A percentile compares a stretch with the other conserved stretches of the same genome.
phyloP scores from a whole-genome alignment of 352 stramenopile genomes.

The Phytopythium sindhum region DNA sequence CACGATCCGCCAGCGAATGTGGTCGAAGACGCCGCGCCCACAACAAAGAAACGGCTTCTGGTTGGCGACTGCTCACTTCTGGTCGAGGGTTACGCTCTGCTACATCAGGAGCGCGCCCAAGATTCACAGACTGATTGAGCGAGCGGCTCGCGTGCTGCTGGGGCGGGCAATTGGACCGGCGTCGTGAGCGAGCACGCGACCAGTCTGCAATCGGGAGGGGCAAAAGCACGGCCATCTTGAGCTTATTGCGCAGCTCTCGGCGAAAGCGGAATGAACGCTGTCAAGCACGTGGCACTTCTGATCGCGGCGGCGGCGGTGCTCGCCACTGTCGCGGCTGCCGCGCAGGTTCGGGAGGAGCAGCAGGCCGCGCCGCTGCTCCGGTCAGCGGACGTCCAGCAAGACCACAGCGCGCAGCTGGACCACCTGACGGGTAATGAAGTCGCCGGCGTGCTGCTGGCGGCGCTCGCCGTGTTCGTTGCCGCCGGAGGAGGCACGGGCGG shows the following conservation, averaged over 20 bases:
- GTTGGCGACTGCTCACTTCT: neutral
- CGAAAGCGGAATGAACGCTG: neutral
- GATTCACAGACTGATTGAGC: neutral
- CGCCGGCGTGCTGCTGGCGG: constrained; percentile 43
- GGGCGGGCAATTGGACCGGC: too few relatives aligned
- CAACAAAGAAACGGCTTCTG: neutral
- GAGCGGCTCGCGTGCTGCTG: neutral
- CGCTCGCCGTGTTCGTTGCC: constrained; percentile 82
- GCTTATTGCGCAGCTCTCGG: neutral
- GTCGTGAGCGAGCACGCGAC: neutral
- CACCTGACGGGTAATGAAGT: constrained; percentile 22
- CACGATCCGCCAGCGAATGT: neutral
- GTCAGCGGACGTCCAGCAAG: constrained; percentile 4
- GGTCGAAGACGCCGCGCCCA: neutral
- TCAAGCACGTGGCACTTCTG: constrained; percentile 3
- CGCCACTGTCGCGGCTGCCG: neutral
- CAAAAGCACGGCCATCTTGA: constrained; percentile 8
- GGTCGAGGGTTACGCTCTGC: neutral
- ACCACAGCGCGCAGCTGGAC: neutral
- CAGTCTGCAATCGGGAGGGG: constrained; percentile 4
- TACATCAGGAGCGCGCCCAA: neutral
- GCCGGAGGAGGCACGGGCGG: constrained; percentile 88
- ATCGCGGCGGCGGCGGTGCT: neutral
- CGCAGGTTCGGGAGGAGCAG: neutral
- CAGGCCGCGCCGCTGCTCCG: neutral